These are phyloP conservation scores for Aspergillus sp. DNA, from an alignment of 2,329 filamentous ascomycete species.

Conservation along the genomic window DNA sequence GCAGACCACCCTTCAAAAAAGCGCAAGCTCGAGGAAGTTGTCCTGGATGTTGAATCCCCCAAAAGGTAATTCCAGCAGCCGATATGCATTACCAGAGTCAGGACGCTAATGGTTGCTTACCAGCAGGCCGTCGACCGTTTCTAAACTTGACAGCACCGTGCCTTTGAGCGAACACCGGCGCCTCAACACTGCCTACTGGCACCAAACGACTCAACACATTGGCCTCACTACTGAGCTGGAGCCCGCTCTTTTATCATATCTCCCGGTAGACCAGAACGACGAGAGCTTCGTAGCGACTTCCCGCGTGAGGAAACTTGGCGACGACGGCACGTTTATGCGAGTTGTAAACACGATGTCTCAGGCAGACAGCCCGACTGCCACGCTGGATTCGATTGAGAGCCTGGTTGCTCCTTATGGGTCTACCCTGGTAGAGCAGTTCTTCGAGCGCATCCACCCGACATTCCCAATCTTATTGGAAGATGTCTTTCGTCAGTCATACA, in stretches of 20 bases:
- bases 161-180: slow-evolving; percentile 21
- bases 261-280: slow-evolving; percentile 42
- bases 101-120: slow-evolving; percentile 16
- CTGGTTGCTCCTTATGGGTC: slow-evolving; percentile 45
- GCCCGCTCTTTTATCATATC: slow-evolving; percentile 39
- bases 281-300: slow-evolving; percentile 37
- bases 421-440: slow-evolving; percentile 46
- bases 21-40: slow-evolving; percentile 39
- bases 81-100: slow-evolving; percentile 16
- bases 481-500: slow-evolving; percentile 45
- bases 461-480: slow-evolving; percentile 45
- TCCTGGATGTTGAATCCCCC: slow-evolving; percentile 27
- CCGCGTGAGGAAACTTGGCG: slow-evolving; percentile 38
- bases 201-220: slow-evolving; percentile 42
- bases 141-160: slow-evolving; percentile 22
- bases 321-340: slow-evolving; percentile 44
- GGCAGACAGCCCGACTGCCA: slow-evolving; percentile 34
- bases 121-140: slow-evolving; percentile 27
- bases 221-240: slow-evolving; percentile 46
- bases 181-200: slow-evolving; percentile 35
- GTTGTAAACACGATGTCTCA: slow-evolving; percentile 33
- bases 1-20: slow-evolving; percentile 36
- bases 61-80: slow-evolving; percentile 35
- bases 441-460: slow-evolving; percentile 44
- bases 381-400: slow-evolving; percentile 44